Evolutionary conservation across 306 rosid genomes (phyloP).

Genomic region (Quillaja saponaria): DNA sequence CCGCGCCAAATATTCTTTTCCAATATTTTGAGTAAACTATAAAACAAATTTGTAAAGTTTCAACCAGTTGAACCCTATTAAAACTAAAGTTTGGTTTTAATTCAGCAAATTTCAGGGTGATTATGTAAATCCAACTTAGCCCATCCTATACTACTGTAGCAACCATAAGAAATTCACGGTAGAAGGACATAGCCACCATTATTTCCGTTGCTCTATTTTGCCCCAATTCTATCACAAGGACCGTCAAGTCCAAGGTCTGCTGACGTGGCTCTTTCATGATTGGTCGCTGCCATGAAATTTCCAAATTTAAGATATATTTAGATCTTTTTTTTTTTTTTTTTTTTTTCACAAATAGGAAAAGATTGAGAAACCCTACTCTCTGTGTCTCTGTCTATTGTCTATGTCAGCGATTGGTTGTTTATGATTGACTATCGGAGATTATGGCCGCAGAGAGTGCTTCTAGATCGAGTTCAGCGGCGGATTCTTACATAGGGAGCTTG

Average conservation of each 20-base stretch:
- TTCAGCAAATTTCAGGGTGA: no score
- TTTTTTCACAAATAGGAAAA: constrained; percentile 5
- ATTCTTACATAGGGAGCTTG: constrained; percentile 76
- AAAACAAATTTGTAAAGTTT: no score
- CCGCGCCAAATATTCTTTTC: no score
- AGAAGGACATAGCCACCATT: no score
- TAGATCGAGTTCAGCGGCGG: constrained; percentile 71
- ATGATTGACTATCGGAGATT: constrained; percentile 31
- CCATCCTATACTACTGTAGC: no score
- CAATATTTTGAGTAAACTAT: no score
- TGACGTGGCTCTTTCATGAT: constrained; percentile 13
- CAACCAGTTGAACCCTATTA: no score
- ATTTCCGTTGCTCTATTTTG: constrained; percentile 4
- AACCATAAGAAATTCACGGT: no score
- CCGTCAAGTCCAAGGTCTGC: constrained; percentile 8
- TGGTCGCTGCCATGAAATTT: background rate
- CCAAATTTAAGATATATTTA: background rate
- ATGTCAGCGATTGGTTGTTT: background rate
- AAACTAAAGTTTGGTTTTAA: no score
- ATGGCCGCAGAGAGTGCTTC: constrained; percentile 68
- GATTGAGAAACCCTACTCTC: constrained; percentile 56
- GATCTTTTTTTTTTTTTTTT: constrained; percentile 13
- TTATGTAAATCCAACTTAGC: no score
- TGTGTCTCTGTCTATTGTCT: constrained; percentile 2
- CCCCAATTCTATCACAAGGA: constrained; percentile 18